Evolutionary conservation across 164 flowering plant genomes (phyloP).

Genomic region (Nelumbo lutea): DNA sequence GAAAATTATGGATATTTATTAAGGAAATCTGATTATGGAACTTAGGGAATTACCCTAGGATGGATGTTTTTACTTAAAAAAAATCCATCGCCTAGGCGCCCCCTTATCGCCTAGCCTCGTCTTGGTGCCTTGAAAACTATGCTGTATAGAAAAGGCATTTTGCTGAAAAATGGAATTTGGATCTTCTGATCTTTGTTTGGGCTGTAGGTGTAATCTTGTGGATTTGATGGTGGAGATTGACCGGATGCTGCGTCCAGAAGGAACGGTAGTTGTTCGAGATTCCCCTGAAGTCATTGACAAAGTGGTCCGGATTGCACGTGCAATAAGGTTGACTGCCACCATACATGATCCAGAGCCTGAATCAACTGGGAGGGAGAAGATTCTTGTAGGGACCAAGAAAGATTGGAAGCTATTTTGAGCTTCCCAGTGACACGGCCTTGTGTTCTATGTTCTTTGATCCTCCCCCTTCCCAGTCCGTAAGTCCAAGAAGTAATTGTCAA

Average conservation of each 20-base stretch:
- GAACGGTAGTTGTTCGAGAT: constrained; percentile 78
- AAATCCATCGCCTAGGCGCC: no score
- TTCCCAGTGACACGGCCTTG: constrained; percentile 29
- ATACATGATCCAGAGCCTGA: constrained; percentile 69
- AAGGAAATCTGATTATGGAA: no score
- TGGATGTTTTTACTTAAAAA: no score
- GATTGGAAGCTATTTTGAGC: constrained; percentile 53
- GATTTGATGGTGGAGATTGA: constrained; percentile 94
- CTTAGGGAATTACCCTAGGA: no score
- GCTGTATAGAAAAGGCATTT: neutral
- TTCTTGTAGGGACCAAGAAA: constrained; percentile 76
- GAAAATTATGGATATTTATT: no score
- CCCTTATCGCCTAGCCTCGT: no score
- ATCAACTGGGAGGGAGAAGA: constrained; percentile 68
- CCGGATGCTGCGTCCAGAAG: constrained; percentile 84
- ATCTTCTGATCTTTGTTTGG: neutral
- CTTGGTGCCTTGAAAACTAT: no score
- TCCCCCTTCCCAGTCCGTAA: neutral
- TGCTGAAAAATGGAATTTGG: neutral
- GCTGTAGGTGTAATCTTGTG: constrained; percentile 79
- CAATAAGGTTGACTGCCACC: constrained; percentile 60
- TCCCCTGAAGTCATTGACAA: constrained; percentile 71
- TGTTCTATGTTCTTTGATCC: constrained; percentile 17
- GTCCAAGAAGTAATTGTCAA: neutral
- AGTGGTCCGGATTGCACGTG: constrained; percentile 57